Evolutionary conservation across 1,284 basidiomycete genomes (phyloP).

Genomic region (Hymenochaete sp.): DNA sequence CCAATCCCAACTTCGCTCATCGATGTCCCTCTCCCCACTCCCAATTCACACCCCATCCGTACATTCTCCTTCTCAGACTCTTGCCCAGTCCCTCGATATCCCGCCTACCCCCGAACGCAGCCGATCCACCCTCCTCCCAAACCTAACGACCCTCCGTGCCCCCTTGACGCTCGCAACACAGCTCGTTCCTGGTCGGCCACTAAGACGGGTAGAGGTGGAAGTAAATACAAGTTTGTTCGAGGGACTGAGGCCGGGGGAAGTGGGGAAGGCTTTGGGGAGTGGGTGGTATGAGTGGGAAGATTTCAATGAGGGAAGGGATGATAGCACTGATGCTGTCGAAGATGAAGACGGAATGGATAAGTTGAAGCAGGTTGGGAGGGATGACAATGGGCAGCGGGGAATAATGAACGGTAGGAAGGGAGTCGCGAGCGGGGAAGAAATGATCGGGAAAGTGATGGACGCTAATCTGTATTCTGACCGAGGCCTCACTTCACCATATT

Average conservation of each 20-base stretch:
- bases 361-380: too few relatives aligned
- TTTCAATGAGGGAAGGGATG: too few relatives aligned
- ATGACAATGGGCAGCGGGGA: too few relatives aligned
- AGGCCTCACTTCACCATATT: too few relatives aligned
- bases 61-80: background rate
- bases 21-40: background rate
- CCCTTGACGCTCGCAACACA: constrained; percentile 13
- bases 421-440: too few relatives aligned
- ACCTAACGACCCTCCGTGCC: constrained; percentile 9
- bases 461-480: too few relatives aligned
- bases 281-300: too few relatives aligned
- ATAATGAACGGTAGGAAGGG: too few relatives aligned
- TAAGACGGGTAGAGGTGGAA: constrained; percentile 12
- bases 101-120: background rate
- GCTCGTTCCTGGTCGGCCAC: constrained; percentile 14
- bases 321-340: too few relatives aligned
- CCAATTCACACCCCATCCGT: background rate
- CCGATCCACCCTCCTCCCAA: background rate
- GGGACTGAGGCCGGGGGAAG: constrained; percentile 12
- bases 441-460: too few relatives aligned
- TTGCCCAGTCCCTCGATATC: background rate
- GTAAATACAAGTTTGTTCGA: constrained; percentile 14
- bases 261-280: constrained; percentile 7
- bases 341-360: background rate
- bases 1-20: background rate